Percentiles rank a stretch among this genome's conserved stretches.
Conservation (phyloP, 2,329 filamentous ascomycete genomes). For the Talaromyces sp. region DNA sequence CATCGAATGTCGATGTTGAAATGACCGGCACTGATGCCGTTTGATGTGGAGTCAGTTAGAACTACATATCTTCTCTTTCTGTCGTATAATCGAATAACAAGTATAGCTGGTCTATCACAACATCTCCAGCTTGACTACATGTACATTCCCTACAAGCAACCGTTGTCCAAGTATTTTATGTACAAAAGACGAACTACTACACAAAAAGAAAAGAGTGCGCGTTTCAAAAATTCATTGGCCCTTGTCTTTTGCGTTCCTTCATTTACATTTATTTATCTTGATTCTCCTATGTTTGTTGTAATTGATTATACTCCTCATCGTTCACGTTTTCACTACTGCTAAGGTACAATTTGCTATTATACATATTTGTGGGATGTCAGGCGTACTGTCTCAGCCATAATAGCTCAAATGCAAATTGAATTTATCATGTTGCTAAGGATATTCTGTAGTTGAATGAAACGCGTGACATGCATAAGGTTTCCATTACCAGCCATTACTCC, state of each 20-base stretch:
- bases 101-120: background rate
- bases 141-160: background rate
- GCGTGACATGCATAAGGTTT: background rate
- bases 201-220: background rate
- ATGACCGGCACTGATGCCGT: constrained; percentile 13
- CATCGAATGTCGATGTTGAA: constrained; percentile 15
- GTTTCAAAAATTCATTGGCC: background rate
- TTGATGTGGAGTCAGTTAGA: background rate
- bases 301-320: background rate
- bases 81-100: background rate
- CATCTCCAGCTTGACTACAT: background rate
- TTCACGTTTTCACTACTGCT: background rate
- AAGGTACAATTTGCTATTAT: background rate
- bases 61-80: too few species aligned
- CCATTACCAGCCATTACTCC: background rate
- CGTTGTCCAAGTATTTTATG: background rate
- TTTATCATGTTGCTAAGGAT: background rate
- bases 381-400: background rate
- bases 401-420: background rate
- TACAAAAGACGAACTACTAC: background rate
- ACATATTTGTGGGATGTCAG: background rate
- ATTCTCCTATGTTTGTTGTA: background rate
- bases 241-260: background rate
- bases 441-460: background rate
- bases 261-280: background rate